Percentiles rank a stretch among this genome's conserved stretches.
These are phyloP conservation scores for Stentor coeruleus DNA, from an alignment of 73 alveolate genomes.

Conservation along the genomic window DNA sequence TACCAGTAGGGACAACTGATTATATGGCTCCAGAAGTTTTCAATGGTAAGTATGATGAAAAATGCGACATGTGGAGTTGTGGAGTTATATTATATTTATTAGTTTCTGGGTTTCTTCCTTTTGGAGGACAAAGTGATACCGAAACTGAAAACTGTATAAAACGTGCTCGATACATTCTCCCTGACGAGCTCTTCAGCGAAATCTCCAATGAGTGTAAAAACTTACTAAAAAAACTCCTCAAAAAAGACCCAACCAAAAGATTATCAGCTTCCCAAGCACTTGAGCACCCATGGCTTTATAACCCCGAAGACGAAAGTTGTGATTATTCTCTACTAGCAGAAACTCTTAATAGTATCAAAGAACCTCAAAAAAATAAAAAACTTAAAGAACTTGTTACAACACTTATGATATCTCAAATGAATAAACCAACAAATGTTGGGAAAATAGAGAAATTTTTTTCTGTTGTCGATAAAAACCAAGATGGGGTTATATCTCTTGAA, in stretches of 20 bases:
- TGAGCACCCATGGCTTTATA: neutral
- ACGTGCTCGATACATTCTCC: neutral
- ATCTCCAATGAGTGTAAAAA: neutral
- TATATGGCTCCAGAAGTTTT: constrained; percentile 26
- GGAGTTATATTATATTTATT: constrained; percentile 7
- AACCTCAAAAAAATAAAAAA: neutral
- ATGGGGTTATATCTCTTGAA: neutral
- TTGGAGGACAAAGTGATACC: neutral
- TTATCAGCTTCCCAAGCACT: constrained; percentile 9
- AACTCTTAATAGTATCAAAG: neutral
- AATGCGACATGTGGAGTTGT: constrained; percentile 21
- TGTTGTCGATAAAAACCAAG: neutral
- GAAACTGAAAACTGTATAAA: neutral
- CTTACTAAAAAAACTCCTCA: neutral
- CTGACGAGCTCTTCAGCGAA: neutral
- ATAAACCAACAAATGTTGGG: too few relatives aligned
- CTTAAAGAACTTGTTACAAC: neutral
- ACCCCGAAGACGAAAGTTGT: neutral
- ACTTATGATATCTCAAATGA: neutral
- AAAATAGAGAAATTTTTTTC: neutral
- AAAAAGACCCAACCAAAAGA: neutral
- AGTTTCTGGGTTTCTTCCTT: neutral
- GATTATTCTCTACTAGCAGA: neutral
- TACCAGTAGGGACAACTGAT: neutral
- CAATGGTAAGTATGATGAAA: neutral